These are phyloP conservation scores for Solanum rostratum DNA, from an alignment of 257 asterid genomes.

Conservation along the genomic window DNA sequence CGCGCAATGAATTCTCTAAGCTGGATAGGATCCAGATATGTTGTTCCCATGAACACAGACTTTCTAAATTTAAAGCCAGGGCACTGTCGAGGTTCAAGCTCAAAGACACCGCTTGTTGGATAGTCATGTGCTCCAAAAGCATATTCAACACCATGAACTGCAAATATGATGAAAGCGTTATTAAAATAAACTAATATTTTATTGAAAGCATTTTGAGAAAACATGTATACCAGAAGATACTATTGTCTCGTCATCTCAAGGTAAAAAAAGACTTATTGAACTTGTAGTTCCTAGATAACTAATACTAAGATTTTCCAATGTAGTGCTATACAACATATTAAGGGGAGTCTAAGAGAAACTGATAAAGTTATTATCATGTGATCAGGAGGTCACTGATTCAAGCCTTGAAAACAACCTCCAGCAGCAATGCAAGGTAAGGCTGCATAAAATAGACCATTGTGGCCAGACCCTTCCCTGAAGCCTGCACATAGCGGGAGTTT, in stretches of 20 bases:
- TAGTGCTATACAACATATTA: not conserved
- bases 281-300: not conserved
- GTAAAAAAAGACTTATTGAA: not conserved
- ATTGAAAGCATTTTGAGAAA: not conserved
- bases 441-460: too few species aligned
- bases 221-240: not conserved
- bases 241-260: not conserved
- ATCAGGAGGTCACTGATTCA: too few species aligned
- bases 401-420: too few species aligned
- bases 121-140: constrained; percentile 80
- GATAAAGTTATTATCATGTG: too few species aligned
- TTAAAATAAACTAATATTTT: not conserved
- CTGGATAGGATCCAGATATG: constrained; percentile 43
- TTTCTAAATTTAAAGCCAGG: constrained; percentile 75
- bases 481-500: too few species aligned
- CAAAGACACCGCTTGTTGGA: constrained; percentile 75
- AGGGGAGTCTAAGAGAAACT: too few species aligned
- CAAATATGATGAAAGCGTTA: constrained; percentile 5
- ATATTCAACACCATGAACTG: constrained; percentile 77
- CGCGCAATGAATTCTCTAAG: constrained; percentile 64
- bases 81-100: constrained; percentile 73
- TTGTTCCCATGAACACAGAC: constrained; percentile 67
- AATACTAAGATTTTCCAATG: not conserved
- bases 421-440: too few species aligned
- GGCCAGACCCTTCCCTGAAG: too few species aligned